Evolutionary conservation across 371 early-diverging fungal genomes (phyloP), one percentile per base, ranked within the genome.

Genomic region (Apophysomyces ossiformis): DNA sequence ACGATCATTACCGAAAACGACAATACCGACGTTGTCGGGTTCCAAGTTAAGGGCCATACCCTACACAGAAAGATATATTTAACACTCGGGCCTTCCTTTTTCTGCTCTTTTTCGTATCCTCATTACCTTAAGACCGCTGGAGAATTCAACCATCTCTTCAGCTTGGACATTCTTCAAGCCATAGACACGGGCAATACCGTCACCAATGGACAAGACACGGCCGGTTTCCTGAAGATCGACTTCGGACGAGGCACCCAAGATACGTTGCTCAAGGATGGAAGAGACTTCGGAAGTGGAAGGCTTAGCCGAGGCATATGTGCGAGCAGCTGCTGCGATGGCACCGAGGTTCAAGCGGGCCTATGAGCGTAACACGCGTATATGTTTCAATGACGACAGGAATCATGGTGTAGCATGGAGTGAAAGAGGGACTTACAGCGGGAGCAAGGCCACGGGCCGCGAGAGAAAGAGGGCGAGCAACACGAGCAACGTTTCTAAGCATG

Each of bases 61-160:
- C 94, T 95, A 71, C 16, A 65, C 13, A 38, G 8, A 50, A n/a
- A 50, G 35, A 58, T 37, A 6, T 16, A 12, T 32, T 18, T 37
- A 26, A 26, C 32, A 26, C 13, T 1, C 44, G 46, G 46, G n/a
- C 12, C 37, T 66, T 15, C 7, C 13, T 32, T 9, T 57, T 7
- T 47, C 8, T 16, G 7, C 57, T 32, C 56, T 41, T 36, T 21
- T 21, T 36, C 45, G 7, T 59, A 1, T 41, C 37, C 15, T 36
- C 13, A 35, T 59, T 79, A 90, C 93, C 91, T 93, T 93, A 66
- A 97, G 82, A 75, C 97, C 97, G 83, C 91, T 91, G 72, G 95
- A 93, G 90, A 97, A 97, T 77, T 97, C 96, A 16, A 97, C 97
- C 96, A 97, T 96, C 88, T 97, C 97, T 85, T 97, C 97, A 78